phyloP scores from a whole-genome alignment of 768 basidiomycete species.

The Hortiboletus flavorubellus region DNA sequence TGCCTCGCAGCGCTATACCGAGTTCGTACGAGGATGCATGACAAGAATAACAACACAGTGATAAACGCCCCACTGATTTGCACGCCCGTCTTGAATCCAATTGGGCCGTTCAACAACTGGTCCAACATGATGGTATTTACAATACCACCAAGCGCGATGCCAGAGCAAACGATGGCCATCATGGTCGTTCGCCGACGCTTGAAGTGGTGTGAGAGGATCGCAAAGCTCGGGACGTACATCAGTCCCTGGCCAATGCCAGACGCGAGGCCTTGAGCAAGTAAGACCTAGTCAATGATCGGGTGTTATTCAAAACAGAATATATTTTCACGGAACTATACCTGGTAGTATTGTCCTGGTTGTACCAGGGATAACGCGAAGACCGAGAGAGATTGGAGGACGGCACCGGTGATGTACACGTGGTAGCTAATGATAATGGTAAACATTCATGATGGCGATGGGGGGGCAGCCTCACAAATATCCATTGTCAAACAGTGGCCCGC shows the following conservation, averaged over 20 bases:
- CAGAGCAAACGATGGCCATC: constrained; percentile 45
- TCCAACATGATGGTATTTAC: constrained; percentile 64
- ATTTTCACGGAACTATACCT: constrained; percentile 19
- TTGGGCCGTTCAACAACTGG: constrained; percentile 34
- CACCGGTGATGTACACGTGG: constrained; percentile 21
- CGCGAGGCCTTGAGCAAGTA: constrained; percentile 45
- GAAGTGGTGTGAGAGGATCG: constrained; percentile 46
- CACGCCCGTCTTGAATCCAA: constrained; percentile 44
- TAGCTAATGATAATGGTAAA: constrained; percentile 1
- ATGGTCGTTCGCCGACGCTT: constrained; percentile 37
- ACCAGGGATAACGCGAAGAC: constrained; percentile 40
- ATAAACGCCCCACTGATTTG: constrained; percentile 40
- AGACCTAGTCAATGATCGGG: constrained; percentile 24
- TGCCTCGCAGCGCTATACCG: constrained; percentile 18
- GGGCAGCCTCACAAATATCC: constrained; percentile 26
- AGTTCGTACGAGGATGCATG: constrained; percentile 37
- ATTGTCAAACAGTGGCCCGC: constrained; percentile 24
- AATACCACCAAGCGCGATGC: constrained; percentile 51
- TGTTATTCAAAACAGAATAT: neutral
- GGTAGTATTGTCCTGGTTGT: constrained; percentile 34
- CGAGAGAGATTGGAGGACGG: constrained; percentile 27
- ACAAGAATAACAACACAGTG: constrained; percentile 34
- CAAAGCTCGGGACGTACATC: constrained; percentile 42
- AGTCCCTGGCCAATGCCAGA: constrained; percentile 42
- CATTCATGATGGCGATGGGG: no score